Percentiles rank a stretch among this genome's conserved stretches.
phyloP scores from a whole-genome alignment of 257 asterid genomes.

The Capsicum rhomboideum region DNA sequence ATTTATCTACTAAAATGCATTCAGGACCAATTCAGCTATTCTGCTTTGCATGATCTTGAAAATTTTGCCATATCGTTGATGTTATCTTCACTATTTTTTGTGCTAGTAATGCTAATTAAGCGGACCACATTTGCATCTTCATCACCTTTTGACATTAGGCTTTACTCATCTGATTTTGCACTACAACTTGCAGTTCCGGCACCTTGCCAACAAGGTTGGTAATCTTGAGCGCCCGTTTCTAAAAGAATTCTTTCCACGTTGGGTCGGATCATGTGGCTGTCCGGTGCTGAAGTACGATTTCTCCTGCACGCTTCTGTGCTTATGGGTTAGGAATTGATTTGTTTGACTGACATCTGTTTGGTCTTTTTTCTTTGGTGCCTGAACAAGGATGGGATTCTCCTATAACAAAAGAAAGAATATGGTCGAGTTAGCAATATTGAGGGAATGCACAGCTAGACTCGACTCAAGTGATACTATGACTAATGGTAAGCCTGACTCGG shows the following conservation, averaged over 20 bases:
- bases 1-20: not conserved
- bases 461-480: slow-evolving; percentile 46
- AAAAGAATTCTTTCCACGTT: slow-evolving; percentile 96
- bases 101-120: not conserved
- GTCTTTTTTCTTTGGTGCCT: slow-evolving; percentile 17
- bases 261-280: slow-evolving; percentile 99
- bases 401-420: slow-evolving; percentile 93
- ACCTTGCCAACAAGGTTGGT: slow-evolving; percentile 91
- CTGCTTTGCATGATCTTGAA: not conserved
- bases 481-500: slow-evolving; percentile 59
- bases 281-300: slow-evolving; percentile 81
- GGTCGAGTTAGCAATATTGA: slow-evolving; percentile 80
- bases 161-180: not conserved
- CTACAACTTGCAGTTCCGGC: slow-evolving; percentile 71
- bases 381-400: slow-evolving; percentile 86
- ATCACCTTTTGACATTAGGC: not conserved
- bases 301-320: slow-evolving; percentile 17
- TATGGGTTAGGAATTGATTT: slow-evolving; percentile 10
- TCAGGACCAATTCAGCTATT: not conserved
- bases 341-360: slow-evolving; percentile 24
- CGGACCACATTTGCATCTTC: not conserved
- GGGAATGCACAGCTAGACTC: slow-evolving; percentile 86
- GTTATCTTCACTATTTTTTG: not conserved
- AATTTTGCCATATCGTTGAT: not conserved
- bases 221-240: slow-evolving; percentile 99